A percentile compares a stretch with the other conserved stretches of the same genome.
phyloP scores from a whole-genome alignment of 2,329 filamentous ascomycete genomes.

The Aspergillus neotritici region DNA sequence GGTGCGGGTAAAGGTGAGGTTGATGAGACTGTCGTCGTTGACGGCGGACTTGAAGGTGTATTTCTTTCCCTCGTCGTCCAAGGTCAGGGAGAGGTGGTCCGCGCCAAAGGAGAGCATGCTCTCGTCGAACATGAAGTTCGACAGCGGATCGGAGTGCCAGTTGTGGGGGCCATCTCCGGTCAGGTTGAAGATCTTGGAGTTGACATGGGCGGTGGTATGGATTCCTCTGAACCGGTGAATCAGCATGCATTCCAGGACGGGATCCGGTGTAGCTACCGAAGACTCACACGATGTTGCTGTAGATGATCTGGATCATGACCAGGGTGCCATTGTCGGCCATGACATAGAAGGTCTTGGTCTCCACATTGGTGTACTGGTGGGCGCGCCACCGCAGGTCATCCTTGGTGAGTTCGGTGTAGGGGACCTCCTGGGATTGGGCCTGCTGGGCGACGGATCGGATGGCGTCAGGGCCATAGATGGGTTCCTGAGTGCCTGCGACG shows the following conservation, averaged over 20 bases:
- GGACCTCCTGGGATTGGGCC: slow-evolving; percentile 65
- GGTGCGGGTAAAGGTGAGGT: slow-evolving; percentile 70
- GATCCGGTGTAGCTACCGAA: not conserved
- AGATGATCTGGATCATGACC: slow-evolving; percentile 84
- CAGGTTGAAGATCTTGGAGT: slow-evolving; percentile 80
- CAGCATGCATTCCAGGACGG: not conserved
- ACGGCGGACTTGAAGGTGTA: slow-evolving; percentile 89
- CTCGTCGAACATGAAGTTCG: slow-evolving; percentile 76
- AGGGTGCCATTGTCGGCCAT: slow-evolving; percentile 70
- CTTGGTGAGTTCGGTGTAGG: slow-evolving; percentile 72
- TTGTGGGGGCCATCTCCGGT: slow-evolving; percentile 66
- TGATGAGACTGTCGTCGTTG: slow-evolving; percentile 74
- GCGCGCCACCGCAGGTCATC: slow-evolving; percentile 77
- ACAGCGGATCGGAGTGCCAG: slow-evolving; percentile 77
- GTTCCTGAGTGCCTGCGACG: slow-evolving; percentile 92
- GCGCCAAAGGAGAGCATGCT: slow-evolving; percentile 80
- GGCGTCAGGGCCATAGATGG: slow-evolving; percentile 84
- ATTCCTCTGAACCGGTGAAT: slow-evolving; percentile 60
- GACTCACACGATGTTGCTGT: slow-evolving; percentile 89
- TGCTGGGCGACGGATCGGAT: slow-evolving; percentile 82
- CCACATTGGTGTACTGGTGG: slow-evolving; percentile 79
- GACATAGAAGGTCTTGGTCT: slow-evolving; percentile 93
- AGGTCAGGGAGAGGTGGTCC: slow-evolving; percentile 74
- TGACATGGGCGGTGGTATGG: slow-evolving; percentile 88
- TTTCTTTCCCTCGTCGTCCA: slow-evolving; percentile 73